Evolutionary conservation across 257 asterid genomes (phyloP).

Genomic region (Eucommia ulmoides): DNA sequence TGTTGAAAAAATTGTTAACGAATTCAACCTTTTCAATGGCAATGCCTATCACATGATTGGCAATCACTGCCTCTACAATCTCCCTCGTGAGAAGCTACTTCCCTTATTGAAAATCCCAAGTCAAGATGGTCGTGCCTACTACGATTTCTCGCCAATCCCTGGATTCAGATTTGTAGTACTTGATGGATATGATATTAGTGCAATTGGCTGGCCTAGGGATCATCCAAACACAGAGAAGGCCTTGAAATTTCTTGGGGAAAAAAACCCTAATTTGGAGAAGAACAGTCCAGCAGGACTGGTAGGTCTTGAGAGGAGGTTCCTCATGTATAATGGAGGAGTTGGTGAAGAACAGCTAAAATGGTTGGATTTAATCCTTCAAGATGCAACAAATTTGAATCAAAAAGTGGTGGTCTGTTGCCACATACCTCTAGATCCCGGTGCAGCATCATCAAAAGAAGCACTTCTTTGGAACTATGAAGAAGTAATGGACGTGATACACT

Average conservation of each 20-base stretch:
- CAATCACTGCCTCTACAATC: conserved; percentile 91
- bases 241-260: conserved; percentile 40
- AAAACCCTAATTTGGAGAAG: conserved; percentile 70
- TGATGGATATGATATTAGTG: conserved; percentile 79
- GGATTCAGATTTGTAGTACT: conserved; percentile 70
- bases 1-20: conserved; percentile 32
- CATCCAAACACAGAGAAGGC: conserved; percentile 62
- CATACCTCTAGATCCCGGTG: conserved; percentile 63
- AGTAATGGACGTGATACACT: conserved; percentile 78
- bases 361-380: conserved; percentile 58
- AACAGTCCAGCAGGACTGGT: conserved; percentile 84
- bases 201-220: conserved; percentile 78
- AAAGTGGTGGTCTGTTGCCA: conserved; percentile 72
- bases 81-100: conserved; percentile 71
- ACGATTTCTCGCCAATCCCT: conserved; percentile 74
- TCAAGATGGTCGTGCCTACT: conserved; percentile 41
- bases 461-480: conserved; percentile 78
- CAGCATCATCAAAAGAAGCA: conserved; percentile 43
- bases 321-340: conserved; percentile 85
- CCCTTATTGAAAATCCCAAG: conserved; percentile 53
- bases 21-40: conserved; percentile 40
- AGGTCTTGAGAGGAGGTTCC: conserved; percentile 64
- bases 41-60: conserved; percentile 91
- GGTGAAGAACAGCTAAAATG: conserved; percentile 76
- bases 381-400: conserved; percentile 48